phyloP scores from a whole-genome alignment of 345 rosid genomes.

The Acer campestre region DNA sequence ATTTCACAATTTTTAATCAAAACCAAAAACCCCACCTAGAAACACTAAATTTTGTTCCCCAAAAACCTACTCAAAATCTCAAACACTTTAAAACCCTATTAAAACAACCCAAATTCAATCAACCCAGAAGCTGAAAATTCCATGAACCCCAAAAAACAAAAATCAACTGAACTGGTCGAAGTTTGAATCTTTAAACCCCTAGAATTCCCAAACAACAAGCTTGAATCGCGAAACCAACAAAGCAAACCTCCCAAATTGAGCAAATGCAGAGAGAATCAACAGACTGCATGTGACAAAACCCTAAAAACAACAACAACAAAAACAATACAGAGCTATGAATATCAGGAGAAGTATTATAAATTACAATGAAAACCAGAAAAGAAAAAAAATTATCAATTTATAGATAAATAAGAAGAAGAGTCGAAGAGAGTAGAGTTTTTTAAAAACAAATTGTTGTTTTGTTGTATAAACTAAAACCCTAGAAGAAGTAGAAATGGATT shows the following conservation, averaged over 20 bases:
- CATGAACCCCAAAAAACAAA: not conserved
- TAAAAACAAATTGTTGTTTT: too few relatives aligned
- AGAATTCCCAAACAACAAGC: not conserved
- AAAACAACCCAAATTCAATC: not conserved
- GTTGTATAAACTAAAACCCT: too few relatives aligned
- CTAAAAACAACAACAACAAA: constrained; percentile 1
- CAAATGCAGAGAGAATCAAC: constrained; percentile 18
- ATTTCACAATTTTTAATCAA: constrained; percentile 43
- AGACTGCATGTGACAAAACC: constrained; percentile 10
- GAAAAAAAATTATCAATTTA: not conserved
- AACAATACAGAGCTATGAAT: not conserved
- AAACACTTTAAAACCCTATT: not conserved
- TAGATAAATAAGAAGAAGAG: not conserved
- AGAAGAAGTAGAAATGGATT: not conserved
- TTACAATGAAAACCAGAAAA: not conserved
- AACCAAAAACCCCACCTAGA: constrained; percentile 11
- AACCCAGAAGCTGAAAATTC: not conserved
- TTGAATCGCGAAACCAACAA: not conserved
- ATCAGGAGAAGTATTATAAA: not conserved
- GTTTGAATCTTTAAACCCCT: constrained; percentile 23
- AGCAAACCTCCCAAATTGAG: constrained; percentile 8
- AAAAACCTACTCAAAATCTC: not conserved
- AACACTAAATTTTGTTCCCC: constrained; percentile 3
- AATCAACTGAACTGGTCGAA: constrained; percentile 17
- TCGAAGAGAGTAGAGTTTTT: not conserved